A percentile compares a stretch with the other conserved stretches of the same genome.
Evolutionary conservation across 345 rosid genomes (phyloP).

Genomic region (Syzygium grande): DNA sequence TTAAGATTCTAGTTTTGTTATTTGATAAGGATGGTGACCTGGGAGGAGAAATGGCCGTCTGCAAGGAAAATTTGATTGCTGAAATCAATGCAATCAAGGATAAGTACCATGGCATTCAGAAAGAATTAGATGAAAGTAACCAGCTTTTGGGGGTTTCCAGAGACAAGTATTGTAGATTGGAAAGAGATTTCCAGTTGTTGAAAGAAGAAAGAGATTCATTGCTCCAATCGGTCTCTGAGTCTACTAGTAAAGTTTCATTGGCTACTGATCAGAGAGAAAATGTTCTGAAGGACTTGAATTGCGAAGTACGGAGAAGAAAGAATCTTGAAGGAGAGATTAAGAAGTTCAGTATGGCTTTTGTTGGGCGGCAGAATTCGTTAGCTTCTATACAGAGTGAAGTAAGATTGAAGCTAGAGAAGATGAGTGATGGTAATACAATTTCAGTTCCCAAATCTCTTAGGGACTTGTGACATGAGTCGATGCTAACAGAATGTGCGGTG

Average conservation of each 20-base stretch:
- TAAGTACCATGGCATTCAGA: constrained; percentile 39
- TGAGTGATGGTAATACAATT: constrained; percentile 31
- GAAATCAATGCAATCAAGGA: constrained; percentile 44
- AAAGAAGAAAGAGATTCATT: constrained; percentile 58
- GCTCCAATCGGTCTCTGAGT: constrained; percentile 25
- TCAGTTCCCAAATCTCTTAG: constrained; percentile 35
- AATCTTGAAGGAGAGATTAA: constrained; percentile 65
- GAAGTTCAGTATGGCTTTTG: constrained; percentile 55
- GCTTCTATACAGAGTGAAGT: constrained; percentile 54
- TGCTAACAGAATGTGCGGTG: background rate
- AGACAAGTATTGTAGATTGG: constrained; percentile 39
- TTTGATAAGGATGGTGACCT: constrained; percentile 50
- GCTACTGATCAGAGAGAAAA: constrained; percentile 50
- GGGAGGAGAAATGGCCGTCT: constrained; percentile 28
- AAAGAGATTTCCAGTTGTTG: constrained; percentile 44
- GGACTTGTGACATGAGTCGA: background rate
- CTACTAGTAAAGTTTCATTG: constrained; percentile 34
- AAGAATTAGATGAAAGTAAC: constrained; percentile 29
- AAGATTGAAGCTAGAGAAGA: constrained; percentile 53
- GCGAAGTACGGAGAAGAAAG: constrained; percentile 55
- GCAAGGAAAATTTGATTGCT: constrained; percentile 30
- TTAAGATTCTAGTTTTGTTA: constrained; percentile 33
- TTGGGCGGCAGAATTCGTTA: constrained; percentile 49
- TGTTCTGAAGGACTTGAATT: constrained; percentile 45
- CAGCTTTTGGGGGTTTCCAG: constrained; percentile 39